Conservation (phyloP, 2,329 filamentous ascomycete genomes). For the Raffaelea arxii region DNA sequence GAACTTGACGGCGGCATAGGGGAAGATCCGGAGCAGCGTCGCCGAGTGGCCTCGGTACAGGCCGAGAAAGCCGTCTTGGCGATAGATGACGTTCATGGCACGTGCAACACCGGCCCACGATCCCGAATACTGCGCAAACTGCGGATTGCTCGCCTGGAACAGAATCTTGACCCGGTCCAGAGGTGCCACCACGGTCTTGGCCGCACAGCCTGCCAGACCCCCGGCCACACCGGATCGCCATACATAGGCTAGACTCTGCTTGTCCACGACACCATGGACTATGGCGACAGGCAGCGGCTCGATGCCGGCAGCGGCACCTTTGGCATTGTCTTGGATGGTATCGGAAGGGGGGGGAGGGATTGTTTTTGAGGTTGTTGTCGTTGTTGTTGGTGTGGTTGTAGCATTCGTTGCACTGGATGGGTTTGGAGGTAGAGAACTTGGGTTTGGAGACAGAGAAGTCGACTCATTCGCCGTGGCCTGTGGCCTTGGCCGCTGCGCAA, state of each 20-base stretch:
- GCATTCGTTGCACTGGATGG: neutral
- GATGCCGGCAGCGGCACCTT: slow-evolving; percentile 12
- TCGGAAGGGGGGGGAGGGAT: neutral
- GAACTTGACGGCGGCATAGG: slow-evolving; percentile 96
- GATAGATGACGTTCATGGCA: slow-evolving; percentile 77
- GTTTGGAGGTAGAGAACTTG: no score
- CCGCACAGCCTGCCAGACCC: slow-evolving; percentile 83
- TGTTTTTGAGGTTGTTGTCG: neutral
- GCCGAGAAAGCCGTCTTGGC: slow-evolving; percentile 60
- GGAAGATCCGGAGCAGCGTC: slow-evolving; percentile 88
- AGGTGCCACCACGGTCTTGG: slow-evolving; percentile 89
- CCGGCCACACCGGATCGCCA: slow-evolving; percentile 78
- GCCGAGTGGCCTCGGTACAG: slow-evolving; percentile 92
- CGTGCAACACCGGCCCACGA: slow-evolving; percentile 77
- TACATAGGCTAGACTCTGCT: slow-evolving; percentile 73
- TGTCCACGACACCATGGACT: slow-evolving; percentile 44
- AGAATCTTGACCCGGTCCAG: slow-evolving; percentile 98
- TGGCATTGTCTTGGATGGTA: neutral
- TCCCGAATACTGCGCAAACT: slow-evolving; percentile 86
- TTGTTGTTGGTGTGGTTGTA: slow-evolving; percentile 2
- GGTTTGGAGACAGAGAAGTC: no score
- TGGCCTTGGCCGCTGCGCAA: slow-evolving; percentile 29
- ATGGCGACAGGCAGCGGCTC: slow-evolving; percentile 39
- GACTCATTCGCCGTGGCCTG: slow-evolving; percentile 22
- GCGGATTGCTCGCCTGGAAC: slow-evolving; percentile 89